Evolutionary conservation across 139 green algal species (phyloP), one percentile per base, ranked within the genome.

Genomic region (Chlorella sp.): DNA sequence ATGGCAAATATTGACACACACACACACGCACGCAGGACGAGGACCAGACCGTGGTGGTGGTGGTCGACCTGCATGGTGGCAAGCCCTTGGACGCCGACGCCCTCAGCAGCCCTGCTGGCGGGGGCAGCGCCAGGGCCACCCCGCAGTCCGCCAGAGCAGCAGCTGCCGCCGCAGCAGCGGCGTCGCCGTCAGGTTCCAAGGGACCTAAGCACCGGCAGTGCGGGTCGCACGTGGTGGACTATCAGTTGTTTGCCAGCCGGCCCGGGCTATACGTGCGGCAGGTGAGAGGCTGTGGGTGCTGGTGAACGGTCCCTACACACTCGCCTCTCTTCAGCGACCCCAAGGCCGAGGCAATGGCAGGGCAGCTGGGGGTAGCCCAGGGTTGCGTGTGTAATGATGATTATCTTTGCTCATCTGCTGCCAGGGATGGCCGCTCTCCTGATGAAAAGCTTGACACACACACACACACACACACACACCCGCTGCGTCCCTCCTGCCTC

Each of bases 61-160:
- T 80, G 3, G 70, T 76, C 27, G 75, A 80, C n/a, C 35, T 80
- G 51, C 70, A 80, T 62, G 75, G 75, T 17, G 69, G 75, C 34
- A 49, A 68, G 33, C 1, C 50, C 59, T 20, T 23, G 49, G 2
- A 32, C 23, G 3, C 34, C 35, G 35, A 27, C 34, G 27, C 6
- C 65, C 35, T 24, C 33, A 10, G 65, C 65, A 60, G 5, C 65
- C 20, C 22, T 23, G 61, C 23, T 3, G 6, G 63, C 32, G 22
- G 17, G 10, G 26, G 26, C 20, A n/a, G 59, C 59, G 26, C 14
- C 59, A 64, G 24, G 4, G n/a, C 59, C 6, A n/a, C n/a, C n/a
- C n/a, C n/a, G n/a, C n/a, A n/a, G n/a, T n/a, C n/a, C n/a, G n/a
- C n/a, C n/a, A n/a, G n/a, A n/a, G n/a, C n/a, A n/a, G n/a, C n/a